Base-by-base conservation (phyloP, 192 early-diverging fungal genomes). In the Podila clonocystis region DNA sequence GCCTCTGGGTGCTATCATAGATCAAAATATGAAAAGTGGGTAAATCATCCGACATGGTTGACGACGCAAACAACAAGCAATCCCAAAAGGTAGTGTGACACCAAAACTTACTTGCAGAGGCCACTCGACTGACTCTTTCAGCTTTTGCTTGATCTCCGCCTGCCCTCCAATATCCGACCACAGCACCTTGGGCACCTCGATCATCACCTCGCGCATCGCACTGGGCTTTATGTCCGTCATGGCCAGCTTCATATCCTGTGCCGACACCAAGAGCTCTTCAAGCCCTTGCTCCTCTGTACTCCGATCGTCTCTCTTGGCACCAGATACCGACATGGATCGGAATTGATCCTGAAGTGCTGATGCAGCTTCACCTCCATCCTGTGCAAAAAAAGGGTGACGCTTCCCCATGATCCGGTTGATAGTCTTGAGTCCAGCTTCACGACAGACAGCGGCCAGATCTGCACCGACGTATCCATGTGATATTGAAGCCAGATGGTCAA, bases 401-500 rank as follows among this genome's bases (percentile, higher is more conserved):
- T 31, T 61, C 4, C 50, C 71, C 58, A 85, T 68, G 20, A 69
- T 75, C 29, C 87, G 73, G 68, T 93, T 85, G 28, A 99, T 93
- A 20, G 92, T 89, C 52, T 89, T 87, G 15, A 98, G 67, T 7
- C 95, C 98, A 5, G 97, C 96, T 68, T 99, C 97, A 22, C 94
- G 87, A 62, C 90, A 87, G 5, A 97, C 86, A 8, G 94, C 93
- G 4, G 95, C 93, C 24, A 99, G 71, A 84, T 99, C 98, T 5
- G 98, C 98, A n/a, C 98, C 98, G 65, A 99, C 97, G 82, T 93
- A 99, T 0, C 98, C 98, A 74, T 99, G 98, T 0, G 94, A 89
- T 34, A 73, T 72, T 0, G 86, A 85, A 0, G 96, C 91, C 19
- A 98, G 55, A 0, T 68, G 60, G 0, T 82, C 76, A 2, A 97